Evolutionary conservation across 2,329 filamentous ascomycete genomes (phyloP).

Genomic region (Colletotrichum tropicale): DNA sequence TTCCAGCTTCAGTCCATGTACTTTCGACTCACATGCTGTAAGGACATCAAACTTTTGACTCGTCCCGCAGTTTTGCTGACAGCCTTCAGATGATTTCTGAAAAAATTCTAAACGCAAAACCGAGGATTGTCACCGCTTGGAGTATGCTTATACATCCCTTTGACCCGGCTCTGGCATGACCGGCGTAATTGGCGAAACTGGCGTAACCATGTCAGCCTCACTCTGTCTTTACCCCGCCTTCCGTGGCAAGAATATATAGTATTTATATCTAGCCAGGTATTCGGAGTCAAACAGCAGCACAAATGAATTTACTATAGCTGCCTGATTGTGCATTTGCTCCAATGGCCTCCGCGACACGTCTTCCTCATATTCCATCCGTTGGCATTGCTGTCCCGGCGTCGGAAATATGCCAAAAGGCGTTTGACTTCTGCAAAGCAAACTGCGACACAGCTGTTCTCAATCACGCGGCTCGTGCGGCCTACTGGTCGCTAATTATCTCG

Average conservation of each 20-base stretch:
- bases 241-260: background rate
- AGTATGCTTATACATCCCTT: no score
- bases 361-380: background rate
- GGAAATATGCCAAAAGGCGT: background rate
- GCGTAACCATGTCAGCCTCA: background rate
- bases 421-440: background rate
- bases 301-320: background rate
- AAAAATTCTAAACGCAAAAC: no score
- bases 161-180: no score
- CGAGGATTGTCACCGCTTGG: no score
- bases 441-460: background rate
- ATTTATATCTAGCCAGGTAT: accelerated
- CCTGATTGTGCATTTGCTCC: no score
- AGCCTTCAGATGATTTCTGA: no score
- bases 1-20: no score
- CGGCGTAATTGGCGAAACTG: background rate
- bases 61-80: no score
- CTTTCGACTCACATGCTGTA: accelerated
- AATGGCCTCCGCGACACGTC: background rate
- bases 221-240: background rate
- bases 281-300: accelerated
- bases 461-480: background rate
- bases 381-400: accelerated
- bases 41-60: no score
- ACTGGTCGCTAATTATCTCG: background rate